phyloP scores from a whole-genome alignment of 768 basidiomycete genomes.

The Crepidotus variabilis region DNA sequence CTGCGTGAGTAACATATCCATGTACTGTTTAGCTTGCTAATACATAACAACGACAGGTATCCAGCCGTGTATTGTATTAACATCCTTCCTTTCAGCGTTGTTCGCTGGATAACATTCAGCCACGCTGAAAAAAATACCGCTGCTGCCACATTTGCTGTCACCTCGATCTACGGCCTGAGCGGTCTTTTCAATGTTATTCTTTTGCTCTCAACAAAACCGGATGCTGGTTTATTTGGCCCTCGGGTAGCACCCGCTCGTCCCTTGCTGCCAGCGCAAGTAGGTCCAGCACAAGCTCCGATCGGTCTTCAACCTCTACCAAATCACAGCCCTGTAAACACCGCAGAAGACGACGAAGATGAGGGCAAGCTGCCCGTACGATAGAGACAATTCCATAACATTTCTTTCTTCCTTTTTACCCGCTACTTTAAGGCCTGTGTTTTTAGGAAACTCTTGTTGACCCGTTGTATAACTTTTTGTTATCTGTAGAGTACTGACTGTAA shows the following conservation, averaged over 20 bases:
- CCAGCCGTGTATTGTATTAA: conserved; percentile 33
- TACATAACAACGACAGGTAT: conserved; percentile 22
- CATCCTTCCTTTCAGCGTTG: conserved; percentile 35
- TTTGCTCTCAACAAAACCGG: conserved; percentile 30
- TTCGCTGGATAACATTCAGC: conserved; percentile 34
- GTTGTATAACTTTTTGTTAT: too few relatives aligned
- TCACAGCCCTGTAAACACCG: too few relatives aligned
- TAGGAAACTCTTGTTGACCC: too few relatives aligned
- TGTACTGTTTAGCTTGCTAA: not conserved
- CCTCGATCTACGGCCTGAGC: conserved; percentile 32
- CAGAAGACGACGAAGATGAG: too few relatives aligned
- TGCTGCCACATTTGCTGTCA: conserved; percentile 27
- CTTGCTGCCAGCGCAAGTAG: not conserved
- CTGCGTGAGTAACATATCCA: conserved; percentile 22
- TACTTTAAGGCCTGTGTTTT: too few relatives aligned
- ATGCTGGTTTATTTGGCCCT: conserved; percentile 27
- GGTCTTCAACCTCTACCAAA: too few relatives aligned
- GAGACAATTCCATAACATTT: too few relatives aligned
- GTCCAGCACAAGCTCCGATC: not conserved
- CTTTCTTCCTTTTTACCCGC: too few relatives aligned
- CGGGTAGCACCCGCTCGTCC: not conserved
- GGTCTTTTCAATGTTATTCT: conserved; percentile 38
- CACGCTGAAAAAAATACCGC: conserved; percentile 13
- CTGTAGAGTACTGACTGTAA: too few relatives aligned
- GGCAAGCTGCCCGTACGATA: too few relatives aligned